Evolutionary conservation across 129 eudicot species (phyloP).

Genomic region (Flaveria robusta): DNA sequence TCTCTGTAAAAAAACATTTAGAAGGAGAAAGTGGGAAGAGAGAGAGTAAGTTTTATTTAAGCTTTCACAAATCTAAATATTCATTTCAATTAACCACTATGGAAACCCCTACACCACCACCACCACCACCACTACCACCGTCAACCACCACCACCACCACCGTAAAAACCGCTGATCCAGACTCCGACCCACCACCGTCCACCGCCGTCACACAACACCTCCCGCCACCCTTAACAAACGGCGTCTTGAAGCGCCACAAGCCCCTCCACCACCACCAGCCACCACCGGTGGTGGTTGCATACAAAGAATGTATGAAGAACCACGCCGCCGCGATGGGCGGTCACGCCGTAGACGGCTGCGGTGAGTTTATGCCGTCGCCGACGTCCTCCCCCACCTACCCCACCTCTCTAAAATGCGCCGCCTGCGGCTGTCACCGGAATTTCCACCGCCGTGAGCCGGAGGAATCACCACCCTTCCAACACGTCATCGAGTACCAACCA

Average conservation of each 20-base stretch:
- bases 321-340: conserved; percentile 47
- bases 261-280: conserved; percentile 47
- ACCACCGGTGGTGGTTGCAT: conserved; percentile 42
- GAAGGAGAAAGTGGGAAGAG: background rate
- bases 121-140: conserved; percentile 31
- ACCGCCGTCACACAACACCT: conserved; percentile 32
- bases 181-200: conserved; percentile 48
- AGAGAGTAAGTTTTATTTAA: background rate
- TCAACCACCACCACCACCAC: conserved; percentile 32
- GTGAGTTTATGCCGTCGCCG: conserved; percentile 43
- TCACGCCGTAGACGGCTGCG: conserved; percentile 46
- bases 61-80: background rate
- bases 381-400: conserved; percentile 34
- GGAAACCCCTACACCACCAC: conserved; percentile 36
- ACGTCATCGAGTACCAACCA: conserved; percentile 60
- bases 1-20: background rate
- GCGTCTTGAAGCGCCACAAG: conserved; percentile 61
- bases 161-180: conserved; percentile 63
- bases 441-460: conserved; percentile 98
- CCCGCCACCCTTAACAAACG: conserved; percentile 52
- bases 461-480: conserved; percentile 37
- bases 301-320: conserved; percentile 80
- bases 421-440: conserved; percentile 73
- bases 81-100: conserved; percentile 35
- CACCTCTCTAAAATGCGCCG: conserved; percentile 46